Conservation (phyloP, 2,329 filamentous ascomycete genomes). For the Sordariomycetes sp. region DNA sequence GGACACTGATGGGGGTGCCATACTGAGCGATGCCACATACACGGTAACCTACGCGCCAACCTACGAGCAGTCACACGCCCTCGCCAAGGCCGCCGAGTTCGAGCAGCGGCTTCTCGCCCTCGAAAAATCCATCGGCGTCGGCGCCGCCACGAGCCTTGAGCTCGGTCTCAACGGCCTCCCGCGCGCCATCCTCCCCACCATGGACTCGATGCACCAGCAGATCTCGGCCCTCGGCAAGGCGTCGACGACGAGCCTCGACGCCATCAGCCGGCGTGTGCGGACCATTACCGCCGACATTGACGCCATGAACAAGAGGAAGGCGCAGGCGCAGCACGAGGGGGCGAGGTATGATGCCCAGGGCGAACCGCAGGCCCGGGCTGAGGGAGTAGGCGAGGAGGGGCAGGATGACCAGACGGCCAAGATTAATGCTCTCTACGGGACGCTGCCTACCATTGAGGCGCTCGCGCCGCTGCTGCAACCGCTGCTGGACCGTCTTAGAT, state of each 20-base stretch:
- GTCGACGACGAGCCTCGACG: conserved; percentile 59
- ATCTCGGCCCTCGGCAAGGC: conserved; percentile 62
- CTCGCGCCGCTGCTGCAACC: conserved; percentile 75
- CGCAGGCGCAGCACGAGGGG: background rate
- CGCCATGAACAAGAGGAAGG: conserved; percentile 49
- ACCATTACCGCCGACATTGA: conserved; percentile 62
- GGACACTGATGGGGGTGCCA: conserved; percentile 1
- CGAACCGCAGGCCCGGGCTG: no score
- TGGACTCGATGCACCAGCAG: conserved; percentile 71
- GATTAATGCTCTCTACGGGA: conserved; percentile 83
- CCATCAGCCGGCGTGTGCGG: conserved; percentile 55
- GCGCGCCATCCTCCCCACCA: conserved; percentile 65
- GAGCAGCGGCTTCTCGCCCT: conserved; percentile 67
- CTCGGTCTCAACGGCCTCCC: conserved; percentile 41
- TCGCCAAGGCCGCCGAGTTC: conserved; percentile 77
- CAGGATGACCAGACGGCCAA: conserved; percentile 62
- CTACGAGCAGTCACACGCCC: conserved; percentile 55
- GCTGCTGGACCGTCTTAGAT: conserved; percentile 73
- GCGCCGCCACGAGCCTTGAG: conserved; percentile 52
- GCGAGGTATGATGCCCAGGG: background rate
- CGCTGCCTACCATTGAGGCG: conserved; percentile 76
- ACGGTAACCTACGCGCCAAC: conserved; percentile 50
- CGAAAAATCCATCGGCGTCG: conserved; percentile 71
- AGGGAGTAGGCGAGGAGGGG: conserved; percentile 35
- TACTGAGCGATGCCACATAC: conserved; percentile 33